Evolutionary conservation across 805 yeast genomes (phyloP), one percentile per base, ranked within the genome.

Genomic region (Debaryomyces hansenii): DNA sequence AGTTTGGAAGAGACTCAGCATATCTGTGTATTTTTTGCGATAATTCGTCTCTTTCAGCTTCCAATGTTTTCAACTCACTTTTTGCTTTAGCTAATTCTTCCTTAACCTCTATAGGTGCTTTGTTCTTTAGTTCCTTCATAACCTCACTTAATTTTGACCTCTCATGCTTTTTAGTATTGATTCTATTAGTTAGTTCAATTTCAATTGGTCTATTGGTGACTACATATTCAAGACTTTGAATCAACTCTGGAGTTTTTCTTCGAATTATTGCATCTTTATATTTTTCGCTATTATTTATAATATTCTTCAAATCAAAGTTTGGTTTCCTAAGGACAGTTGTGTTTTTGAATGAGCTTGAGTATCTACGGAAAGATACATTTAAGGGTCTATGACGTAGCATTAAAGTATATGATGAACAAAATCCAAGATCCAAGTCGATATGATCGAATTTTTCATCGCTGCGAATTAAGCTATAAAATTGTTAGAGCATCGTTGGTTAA

Each of bases 1-100:
- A 59, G 56, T 87, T 87, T 0, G 96, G 96, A n/a, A 87, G 63
- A 0, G 70, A 59, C 8, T 78, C 82, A 1, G 80, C 78, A 11
- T 65, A 62, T 0, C 57, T 47, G 31, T 63, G 60, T 0, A 84
- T 61, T 3, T 60, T 55, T 5, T 66, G 59, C 14, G 80, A 74
- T 3, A 75, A 48, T 1, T 21, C 43, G 4, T 55, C 53, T 4
- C 57, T 52, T 41, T 57, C 48, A 4, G 45, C 37, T 41, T 70
- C 75, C 14, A 70, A 44, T 0, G 54, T 55, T 36, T 60, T 57
- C n/a, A 70, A 48, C 24, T 52, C 49, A 2, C 44, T 20, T 48
- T 72, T 71, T 24, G 63, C 52, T 3, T 52, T 56, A 21, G 50
- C 44, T 7, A 70, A 58, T 39, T 52, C 44, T 41, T 55, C 45